A percentile compares a stretch with the other conserved stretches of the same genome.
phyloP scores from a whole-genome alignment of 352 stramenopile genomes.

The Pythium insidiosum region DNA sequence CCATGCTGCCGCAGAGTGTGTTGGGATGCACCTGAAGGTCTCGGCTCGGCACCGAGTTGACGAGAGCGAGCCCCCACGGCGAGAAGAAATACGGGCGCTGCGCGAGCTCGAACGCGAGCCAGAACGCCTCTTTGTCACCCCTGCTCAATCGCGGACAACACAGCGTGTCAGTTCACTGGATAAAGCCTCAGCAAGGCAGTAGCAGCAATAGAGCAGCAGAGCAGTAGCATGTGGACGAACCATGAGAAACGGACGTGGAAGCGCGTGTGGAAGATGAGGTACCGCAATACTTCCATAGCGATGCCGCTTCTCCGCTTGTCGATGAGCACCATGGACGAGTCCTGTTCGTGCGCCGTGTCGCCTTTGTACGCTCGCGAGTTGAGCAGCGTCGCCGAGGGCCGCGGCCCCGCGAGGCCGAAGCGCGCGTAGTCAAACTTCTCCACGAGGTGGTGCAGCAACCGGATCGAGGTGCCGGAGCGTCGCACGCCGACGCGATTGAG shows the following conservation, averaged over 20 bases:
- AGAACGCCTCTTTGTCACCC: slow-evolving; percentile 55
- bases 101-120: slow-evolving; percentile 58
- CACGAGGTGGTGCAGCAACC: slow-evolving; percentile 36
- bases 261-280: slow-evolving; percentile 46
- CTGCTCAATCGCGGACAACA: too few relatives aligned
- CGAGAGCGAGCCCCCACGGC: slow-evolving; percentile 46
- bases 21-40: slow-evolving; percentile 46
- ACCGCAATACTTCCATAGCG: slow-evolving; percentile 34
- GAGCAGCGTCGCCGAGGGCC: slow-evolving; percentile 13
- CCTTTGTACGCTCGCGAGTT: slow-evolving; percentile 32
- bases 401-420: slow-evolving; percentile 18
- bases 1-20: slow-evolving; percentile 63
- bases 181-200: too few relatives aligned
- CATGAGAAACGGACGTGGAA: slow-evolving; percentile 61
- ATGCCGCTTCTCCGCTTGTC: slow-evolving; percentile 34
- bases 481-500: slow-evolving; percentile 22
- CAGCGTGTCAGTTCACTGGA: too few relatives aligned
- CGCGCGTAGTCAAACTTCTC: slow-evolving; percentile 49
- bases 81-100: slow-evolving; percentile 61
- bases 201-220: too few relatives aligned
- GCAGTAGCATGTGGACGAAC: too few relatives aligned
- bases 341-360: slow-evolving; percentile 44
- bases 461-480: slow-evolving; percentile 10
- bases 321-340: slow-evolving; percentile 50
- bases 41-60: slow-evolving; percentile 35